Evolutionary conservation across 495 filamentous ascomycete species (phyloP), one percentile per base, ranked within the genome.

Genomic region (Penicillium egyptiacum): DNA sequence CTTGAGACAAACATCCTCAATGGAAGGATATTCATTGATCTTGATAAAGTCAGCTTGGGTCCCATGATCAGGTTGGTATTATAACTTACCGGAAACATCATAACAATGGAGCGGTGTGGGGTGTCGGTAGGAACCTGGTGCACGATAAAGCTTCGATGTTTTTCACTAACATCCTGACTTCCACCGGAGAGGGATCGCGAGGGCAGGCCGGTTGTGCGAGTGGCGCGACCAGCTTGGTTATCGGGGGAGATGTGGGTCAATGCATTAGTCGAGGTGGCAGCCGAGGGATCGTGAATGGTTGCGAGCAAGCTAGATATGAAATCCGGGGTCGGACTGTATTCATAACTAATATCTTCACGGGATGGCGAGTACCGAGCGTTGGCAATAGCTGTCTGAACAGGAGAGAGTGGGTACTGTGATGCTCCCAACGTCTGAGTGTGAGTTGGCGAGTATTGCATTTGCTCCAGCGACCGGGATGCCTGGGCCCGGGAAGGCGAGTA

Each of bases 351-450:
- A 2, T 9, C 25, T 1, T 20, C 50, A 25, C 20, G n/a, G n/a
- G 50, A 52, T 3, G 50, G 50, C 4, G 50, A 42, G 37, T 42
- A 31, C 9, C 39, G 50, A 31, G 26, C n/a, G 2, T 41, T 48
- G 26, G 26, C 8, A 28, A 28, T 47, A 11, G 6, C 23, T 20
- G n/a, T 14, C n/a, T 48, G 45, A 2, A 19, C 19, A 12, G 45
- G 45, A 31, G 45, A 31, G n/a, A 47, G 14, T 22, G 22, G 22
- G 20, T 26, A 46, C 14, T 17, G 14, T 1, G 45, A 19, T 20
- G 28, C 26, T 14, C 16, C 19, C n/a, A 14, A n/a, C 5, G 7
- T 4, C 9, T n/a, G n/a, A 2, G 1, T 17, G 17, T 14, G 26
- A 31, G 26, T 20, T 5, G 28, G 45, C 4, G 26, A 48, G 9